Evolutionary conservation across 306 rosid genomes (phyloP).

Genomic region (Phaseolus lunatus): DNA sequence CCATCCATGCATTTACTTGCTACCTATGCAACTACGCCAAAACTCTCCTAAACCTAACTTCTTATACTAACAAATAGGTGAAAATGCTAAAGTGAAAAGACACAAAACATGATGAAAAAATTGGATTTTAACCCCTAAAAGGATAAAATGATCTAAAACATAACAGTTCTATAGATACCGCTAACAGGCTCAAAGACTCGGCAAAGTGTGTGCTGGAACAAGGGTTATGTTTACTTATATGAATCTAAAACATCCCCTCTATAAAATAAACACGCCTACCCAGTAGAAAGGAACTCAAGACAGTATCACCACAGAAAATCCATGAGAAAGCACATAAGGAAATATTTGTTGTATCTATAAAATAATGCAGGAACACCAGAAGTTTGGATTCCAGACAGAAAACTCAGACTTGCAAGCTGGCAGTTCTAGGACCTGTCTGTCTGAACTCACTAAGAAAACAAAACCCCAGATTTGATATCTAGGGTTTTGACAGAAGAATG

Average conservation of each 20-base stretch:
- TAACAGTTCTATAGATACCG: conserved; percentile 46
- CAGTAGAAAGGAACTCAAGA: conserved; percentile 42
- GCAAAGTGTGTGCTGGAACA: conserved; percentile 19
- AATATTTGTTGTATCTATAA: conserved; percentile 1
- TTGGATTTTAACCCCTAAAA: conserved; percentile 36
- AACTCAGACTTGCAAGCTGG: conserved; percentile 41
- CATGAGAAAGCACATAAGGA: conserved; percentile 35
- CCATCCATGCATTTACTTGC: conserved; percentile 97
- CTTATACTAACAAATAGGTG: conserved; percentile 8
- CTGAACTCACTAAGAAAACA: conserved; percentile 50
- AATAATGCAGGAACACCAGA: conserved; percentile 56
- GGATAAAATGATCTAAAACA: conserved; percentile 39
- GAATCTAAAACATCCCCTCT: conserved; percentile 44
- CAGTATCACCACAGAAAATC: conserved; percentile 39
- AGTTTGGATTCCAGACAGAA: conserved; percentile 45
- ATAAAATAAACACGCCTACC: not conserved
- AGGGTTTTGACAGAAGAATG: conserved; percentile 84
- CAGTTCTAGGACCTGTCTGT: conserved; percentile 42
- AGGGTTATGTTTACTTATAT: conserved; percentile 47
- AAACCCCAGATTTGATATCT: conserved; percentile 91
- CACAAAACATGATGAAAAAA: conserved; percentile 35
- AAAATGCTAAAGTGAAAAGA: conserved; percentile 25
- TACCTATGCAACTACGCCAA: conserved; percentile 38
- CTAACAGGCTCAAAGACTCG: conserved; percentile 19
- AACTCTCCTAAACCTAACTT: conserved; percentile 39